A percentile compares a stretch with the other conserved stretches of the same genome.
Evolutionary conservation across 202 grass and related monocot genomes (phyloP).

Genomic region (Setaria italica): DNA sequence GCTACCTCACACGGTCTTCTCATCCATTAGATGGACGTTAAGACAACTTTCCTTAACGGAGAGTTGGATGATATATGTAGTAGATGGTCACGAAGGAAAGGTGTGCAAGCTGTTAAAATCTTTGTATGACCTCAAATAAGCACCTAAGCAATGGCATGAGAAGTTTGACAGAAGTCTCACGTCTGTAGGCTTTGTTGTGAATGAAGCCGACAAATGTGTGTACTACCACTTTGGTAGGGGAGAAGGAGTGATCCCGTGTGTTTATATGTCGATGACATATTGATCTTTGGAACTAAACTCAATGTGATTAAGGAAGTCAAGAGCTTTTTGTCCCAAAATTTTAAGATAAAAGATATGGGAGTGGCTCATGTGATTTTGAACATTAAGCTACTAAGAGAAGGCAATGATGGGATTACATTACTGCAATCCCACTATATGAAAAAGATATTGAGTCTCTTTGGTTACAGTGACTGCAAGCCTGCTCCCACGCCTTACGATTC

Average conservation of each 20-base stretch:
- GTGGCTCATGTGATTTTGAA: too few species aligned
- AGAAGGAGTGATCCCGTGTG: neutral
- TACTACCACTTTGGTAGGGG: neutral
- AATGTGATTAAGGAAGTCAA: neutral
- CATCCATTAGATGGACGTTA: neutral
- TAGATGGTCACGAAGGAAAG: too few species aligned
- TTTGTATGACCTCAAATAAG: too few species aligned
- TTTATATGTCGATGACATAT: neutral
- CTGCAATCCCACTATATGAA: too few species aligned
- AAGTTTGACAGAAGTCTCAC: too few species aligned
- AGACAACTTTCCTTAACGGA: neutral
- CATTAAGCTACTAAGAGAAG: too few species aligned
- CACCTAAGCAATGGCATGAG: too few species aligned
- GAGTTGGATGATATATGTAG: too few species aligned
- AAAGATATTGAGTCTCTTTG: neutral
- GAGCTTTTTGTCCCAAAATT: too few species aligned
- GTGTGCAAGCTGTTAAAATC: too few species aligned
- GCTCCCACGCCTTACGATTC: neutral
- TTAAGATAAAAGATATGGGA: too few species aligned
- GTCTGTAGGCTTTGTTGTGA: neutral
- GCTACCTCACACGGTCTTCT: neutral
- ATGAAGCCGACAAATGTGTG: neutral
- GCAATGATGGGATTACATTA: too few species aligned
- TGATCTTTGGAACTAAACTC: neutral
- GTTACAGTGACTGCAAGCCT: neutral